Conservation (phyloP, 176 grass and related monocot species). For the Phragmites australis region DNA sequence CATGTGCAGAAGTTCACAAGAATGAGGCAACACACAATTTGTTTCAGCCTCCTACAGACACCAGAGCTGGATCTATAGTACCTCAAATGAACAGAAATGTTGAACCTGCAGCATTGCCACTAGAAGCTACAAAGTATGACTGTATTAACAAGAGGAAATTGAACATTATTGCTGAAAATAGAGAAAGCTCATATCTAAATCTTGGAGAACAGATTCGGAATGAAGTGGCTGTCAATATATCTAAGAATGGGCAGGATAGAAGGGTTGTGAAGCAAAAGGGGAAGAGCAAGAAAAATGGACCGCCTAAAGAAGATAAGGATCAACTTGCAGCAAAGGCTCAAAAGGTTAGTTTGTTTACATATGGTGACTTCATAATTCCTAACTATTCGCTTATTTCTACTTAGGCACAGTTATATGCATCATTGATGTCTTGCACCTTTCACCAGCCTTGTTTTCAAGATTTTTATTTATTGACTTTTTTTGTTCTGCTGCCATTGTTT, state of each 20-base stretch:
- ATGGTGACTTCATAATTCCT: not conserved
- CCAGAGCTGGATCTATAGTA: not conserved
- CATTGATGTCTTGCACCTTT: not conserved
- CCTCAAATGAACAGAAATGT: constrained; percentile 20
- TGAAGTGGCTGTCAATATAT: not conserved
- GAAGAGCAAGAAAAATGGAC: constrained; percentile 46
- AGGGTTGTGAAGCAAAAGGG: constrained; percentile 46
- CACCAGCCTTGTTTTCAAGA: constrained; percentile 19
- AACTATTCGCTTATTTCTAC: not conserved
- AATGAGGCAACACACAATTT: constrained; percentile 5
- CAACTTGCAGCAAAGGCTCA: constrained; percentile 37
- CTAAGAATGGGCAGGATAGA: constrained; percentile 41
- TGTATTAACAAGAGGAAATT: constrained; percentile 13
- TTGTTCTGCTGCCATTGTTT: constrained; percentile 36
- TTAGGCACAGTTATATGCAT: not conserved
- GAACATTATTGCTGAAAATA: constrained; percentile 33
- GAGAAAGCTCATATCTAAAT: constrained; percentile 23
- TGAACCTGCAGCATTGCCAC: constrained; percentile 23
- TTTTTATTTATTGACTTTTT: not conserved
- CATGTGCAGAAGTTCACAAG: not conserved
- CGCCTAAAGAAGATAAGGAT: constrained; percentile 53
- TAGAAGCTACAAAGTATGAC: not conserved
- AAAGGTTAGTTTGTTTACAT: constrained; percentile 57
- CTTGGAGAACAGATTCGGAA: constrained; percentile 7
- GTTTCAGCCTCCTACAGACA: constrained; percentile 10